Base-by-base conservation (phyloP, 2,329 filamentous ascomycete species). In the Ophiocordyceps robertsii region DNA sequence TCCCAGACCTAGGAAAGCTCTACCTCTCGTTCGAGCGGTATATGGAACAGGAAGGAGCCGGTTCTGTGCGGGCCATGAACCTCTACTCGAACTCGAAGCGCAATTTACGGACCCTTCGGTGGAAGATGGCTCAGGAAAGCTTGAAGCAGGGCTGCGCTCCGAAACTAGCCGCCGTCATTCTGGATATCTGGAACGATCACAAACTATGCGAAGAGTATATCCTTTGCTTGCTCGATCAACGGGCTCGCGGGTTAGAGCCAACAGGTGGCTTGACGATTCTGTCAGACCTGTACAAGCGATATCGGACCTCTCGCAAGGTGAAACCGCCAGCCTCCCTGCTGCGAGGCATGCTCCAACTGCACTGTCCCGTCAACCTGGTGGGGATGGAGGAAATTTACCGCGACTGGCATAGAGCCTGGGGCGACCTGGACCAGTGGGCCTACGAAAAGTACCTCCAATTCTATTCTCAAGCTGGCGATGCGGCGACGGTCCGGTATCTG, bases 371-470 rank as follows among this genome's bases (percentile, higher is more conserved):
- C 29, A 53, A 69, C 44, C 51, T 60, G 9, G 53, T 55, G 2
- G 68, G 64, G 13, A 56, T 75, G 40, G 65, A 72, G 41, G 54
- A 64, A 38, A 51, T 77, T 2, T 65, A 68, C 48, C 53, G 61
- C 10, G 73, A 77, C 48, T 77, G 69, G 67, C 57, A 67, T 42
- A 56, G 46, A 24, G 56, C 60, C 27, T 60, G 65, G 42, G 60
- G 57, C 2, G 55, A 50, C 2, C 57, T 73, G 30, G 63, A 66
- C 36, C 53, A 57, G 43, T 64, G 64, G 55, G 69, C 62, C 0
- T 76, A 66, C 45, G 64, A 67, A 44, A 69, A 62, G 48, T 73
- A 64, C 45, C 56, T 76, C 42, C 61, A 59, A 4, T 69, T 72
- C 36, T 69, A 75, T 47, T 69, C 72, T 13, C 46, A 53, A 8